Evolutionary conservation across 345 rosid species (phyloP).

Genomic region (Euphorbia lathyris): DNA sequence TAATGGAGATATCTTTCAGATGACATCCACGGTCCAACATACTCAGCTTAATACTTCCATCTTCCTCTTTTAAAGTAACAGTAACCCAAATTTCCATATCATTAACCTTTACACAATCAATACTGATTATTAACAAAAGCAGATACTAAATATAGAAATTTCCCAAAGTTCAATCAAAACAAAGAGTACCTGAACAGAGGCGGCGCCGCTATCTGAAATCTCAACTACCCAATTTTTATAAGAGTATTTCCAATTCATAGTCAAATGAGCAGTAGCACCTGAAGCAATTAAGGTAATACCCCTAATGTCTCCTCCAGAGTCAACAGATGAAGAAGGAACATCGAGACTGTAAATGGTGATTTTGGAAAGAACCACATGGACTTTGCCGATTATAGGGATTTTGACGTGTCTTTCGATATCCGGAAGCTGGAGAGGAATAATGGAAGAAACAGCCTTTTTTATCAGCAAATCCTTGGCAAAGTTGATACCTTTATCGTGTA

Average conservation of each 20-base stretch:
- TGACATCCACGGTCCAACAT: slow-evolving; percentile 42
- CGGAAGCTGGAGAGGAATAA: slow-evolving; percentile 56
- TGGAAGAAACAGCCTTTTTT: slow-evolving; percentile 47
- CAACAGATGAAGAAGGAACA: slow-evolving; percentile 43
- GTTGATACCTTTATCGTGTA: slow-evolving; percentile 56
- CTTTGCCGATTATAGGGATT: slow-evolving; percentile 64
- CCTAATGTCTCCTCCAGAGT: slow-evolving; percentile 43
- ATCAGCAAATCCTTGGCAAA: slow-evolving; percentile 57
- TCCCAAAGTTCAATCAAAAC: too few species aligned
- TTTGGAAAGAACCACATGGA: slow-evolving; percentile 44
- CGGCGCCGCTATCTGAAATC: slow-evolving; percentile 60
- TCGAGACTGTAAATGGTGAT: slow-evolving; percentile 42
- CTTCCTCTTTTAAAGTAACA: slow-evolving; percentile 34
- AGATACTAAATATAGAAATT: too few species aligned
- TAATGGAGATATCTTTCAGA: slow-evolving; percentile 52
- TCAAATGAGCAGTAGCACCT: slow-evolving; percentile 59
- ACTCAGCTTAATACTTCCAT: slow-evolving; percentile 48
- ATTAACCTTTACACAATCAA: slow-evolving; percentile 48
- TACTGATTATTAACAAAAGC: too few species aligned
- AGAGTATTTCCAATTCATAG: slow-evolving; percentile 71
- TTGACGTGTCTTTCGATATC: slow-evolving; percentile 48
- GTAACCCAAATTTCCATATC: slow-evolving; percentile 50
- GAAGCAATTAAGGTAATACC: slow-evolving; percentile 53
- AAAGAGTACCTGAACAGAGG: slow-evolving; percentile 50
- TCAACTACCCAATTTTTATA: slow-evolving; percentile 47